Conservation (phyloP, 805 yeast species). For the Nakazawaea sp. region DNA sequence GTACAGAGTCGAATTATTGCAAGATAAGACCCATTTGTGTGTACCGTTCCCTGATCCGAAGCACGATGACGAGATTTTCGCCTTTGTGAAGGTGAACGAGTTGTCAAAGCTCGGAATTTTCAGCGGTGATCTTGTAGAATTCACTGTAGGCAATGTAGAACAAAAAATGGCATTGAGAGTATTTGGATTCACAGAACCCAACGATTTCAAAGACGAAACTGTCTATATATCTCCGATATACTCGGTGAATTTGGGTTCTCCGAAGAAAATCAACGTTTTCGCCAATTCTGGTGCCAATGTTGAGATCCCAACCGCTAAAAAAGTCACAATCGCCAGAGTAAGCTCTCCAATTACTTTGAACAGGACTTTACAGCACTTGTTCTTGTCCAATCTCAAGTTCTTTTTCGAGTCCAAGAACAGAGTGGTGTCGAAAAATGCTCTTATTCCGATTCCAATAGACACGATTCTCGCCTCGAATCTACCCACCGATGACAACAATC, state of each 20-base stretch:
- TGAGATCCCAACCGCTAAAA: slow-evolving; percentile 44
- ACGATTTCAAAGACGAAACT: slow-evolving; percentile 27
- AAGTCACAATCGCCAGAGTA: slow-evolving; percentile 59
- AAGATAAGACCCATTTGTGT: background rate
- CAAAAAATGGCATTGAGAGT: slow-evolving; percentile 32
- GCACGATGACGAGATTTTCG: slow-evolving; percentile 42
- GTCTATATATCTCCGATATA: slow-evolving; percentile 62
- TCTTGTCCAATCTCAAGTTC: slow-evolving; percentile 52
- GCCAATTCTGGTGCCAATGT: slow-evolving; percentile 13
- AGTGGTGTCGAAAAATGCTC: slow-evolving; percentile 56
- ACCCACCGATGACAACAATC: slow-evolving; percentile 13
- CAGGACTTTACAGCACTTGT: slow-evolving; percentile 50
- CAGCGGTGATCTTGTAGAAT: slow-evolving; percentile 56
- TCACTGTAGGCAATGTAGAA: slow-evolving; percentile 1
- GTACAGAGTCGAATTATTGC: background rate
- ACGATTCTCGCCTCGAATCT: slow-evolving; percentile 50
- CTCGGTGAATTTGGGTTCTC: slow-evolving; percentile 38
- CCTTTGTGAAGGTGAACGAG: slow-evolving; percentile 39
- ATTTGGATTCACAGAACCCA: slow-evolving; percentile 62
- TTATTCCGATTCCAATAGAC: slow-evolving; percentile 75
- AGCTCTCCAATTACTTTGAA: slow-evolving; percentile 67
- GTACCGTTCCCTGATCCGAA: slow-evolving; percentile 19
- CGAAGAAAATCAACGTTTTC: slow-evolving; percentile 16
- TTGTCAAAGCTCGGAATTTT: slow-evolving; percentile 54
- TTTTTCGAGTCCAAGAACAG: slow-evolving; percentile 55